These are phyloP conservation scores for Mycena maculata DNA, from an alignment of 768 basidiomycete genomes.

Conservation along the genomic window DNA sequence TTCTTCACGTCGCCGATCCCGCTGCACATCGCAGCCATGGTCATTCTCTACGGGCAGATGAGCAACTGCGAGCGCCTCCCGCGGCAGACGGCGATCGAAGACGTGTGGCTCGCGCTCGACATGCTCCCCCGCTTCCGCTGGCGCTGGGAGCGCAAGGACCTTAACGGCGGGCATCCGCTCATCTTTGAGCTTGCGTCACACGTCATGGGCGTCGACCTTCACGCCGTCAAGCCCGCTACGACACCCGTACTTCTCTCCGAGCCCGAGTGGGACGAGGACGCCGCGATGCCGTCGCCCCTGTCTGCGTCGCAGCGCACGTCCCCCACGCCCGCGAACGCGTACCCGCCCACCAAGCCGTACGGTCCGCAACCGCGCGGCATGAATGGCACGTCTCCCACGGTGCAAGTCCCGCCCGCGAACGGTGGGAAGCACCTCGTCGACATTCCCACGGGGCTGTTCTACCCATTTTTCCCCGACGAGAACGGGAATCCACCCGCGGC, in stretches of 20 bases:
- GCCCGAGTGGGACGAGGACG: constrained; percentile 65
- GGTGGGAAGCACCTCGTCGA: constrained; percentile 65
- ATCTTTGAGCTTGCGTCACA: constrained; percentile 85
- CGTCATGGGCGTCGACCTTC: constrained; percentile 81
- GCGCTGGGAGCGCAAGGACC: constrained; percentile 91
- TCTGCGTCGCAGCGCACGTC: constrained; percentile 56
- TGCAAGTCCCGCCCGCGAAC: constrained; percentile 30
- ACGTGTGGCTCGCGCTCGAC: constrained; percentile 88
- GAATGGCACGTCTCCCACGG: constrained; percentile 40
- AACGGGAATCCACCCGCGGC: constrained; percentile 35
- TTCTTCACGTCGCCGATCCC: constrained; percentile 93
- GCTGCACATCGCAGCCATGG: constrained; percentile 91
- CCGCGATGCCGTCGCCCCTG: constrained; percentile 44
- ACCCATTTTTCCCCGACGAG: constrained; percentile 79
- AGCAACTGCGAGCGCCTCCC: constrained; percentile 77
- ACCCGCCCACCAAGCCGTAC: constrained; percentile 38
- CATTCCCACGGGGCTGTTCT: constrained; percentile 77
- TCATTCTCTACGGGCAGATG: constrained; percentile 89
- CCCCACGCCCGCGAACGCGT: constrained; percentile 47
- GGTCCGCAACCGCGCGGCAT: constrained; percentile 53
- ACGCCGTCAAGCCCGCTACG: constrained; percentile 61
- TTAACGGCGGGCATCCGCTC: constrained; percentile 84
- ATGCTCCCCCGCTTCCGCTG: constrained; percentile 91
- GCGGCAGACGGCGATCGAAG: constrained; percentile 76
- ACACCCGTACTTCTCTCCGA: constrained; percentile 62